A percentile compares a stretch with the other conserved stretches of the same genome.
phyloP scores from a whole-genome alignment of 1,284 basidiomycete genomes.

The Rhodotorula sp. region DNA sequence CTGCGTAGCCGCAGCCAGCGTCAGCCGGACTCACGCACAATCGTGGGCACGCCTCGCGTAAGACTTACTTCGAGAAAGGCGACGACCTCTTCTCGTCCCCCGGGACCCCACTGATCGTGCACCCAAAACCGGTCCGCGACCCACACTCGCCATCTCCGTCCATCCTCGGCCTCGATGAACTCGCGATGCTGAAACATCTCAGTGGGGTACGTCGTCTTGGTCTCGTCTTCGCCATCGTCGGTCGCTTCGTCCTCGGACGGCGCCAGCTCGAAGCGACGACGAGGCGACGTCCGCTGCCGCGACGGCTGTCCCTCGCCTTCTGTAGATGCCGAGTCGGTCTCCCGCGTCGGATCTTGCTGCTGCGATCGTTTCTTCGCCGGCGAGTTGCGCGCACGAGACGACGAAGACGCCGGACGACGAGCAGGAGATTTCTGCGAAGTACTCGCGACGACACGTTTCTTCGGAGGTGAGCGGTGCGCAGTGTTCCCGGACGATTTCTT shows the following conservation, averaged over 20 bases:
- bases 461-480: background rate
- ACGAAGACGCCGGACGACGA: background rate
- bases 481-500: background rate
- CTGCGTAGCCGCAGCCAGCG: background rate
- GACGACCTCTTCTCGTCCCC: background rate
- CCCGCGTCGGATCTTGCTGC: background rate
- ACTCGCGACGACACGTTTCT: background rate
- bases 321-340: background rate
- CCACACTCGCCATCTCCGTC: background rate
- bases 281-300: background rate
- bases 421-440: background rate
- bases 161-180: background rate
- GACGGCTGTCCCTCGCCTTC: too few relatives aligned
- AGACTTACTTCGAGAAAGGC: background rate
- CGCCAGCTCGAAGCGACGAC: background rate
- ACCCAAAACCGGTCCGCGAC: constrained; percentile 1
- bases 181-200: background rate
- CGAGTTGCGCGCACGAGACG: background rate
- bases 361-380: background rate
- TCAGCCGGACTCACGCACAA: background rate
- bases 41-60: accelerated
- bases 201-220: background rate
- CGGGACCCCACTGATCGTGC: background rate
- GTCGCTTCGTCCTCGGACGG: background rate
- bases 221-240: background rate